Base-by-base conservation (phyloP, 78 protist genomes). In the Diacronema lutheri region DNA sequence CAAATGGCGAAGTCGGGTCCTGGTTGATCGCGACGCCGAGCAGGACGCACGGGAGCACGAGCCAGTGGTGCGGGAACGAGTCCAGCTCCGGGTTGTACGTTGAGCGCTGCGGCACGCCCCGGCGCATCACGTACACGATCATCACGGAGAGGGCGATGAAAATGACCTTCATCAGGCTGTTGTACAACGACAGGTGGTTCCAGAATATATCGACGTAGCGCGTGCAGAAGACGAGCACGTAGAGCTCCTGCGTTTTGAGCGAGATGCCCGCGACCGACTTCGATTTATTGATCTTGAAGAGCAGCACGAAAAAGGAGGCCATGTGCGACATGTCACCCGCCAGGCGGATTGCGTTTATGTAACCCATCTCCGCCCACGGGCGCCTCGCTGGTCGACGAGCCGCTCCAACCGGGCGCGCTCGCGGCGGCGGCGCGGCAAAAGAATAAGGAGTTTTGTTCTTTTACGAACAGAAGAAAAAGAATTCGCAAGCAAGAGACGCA, bases 151-250 rank as follows among this genome's bases (percentile, higher is more conserved):
- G n/a, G 12, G 16, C 3, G 82, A 85, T 50, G 40, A 85, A 85
- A 16, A 85, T 72, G 25, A 65, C 56, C 88, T 85, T 85, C 81
- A 85, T 74, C 40, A 85, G 3, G 9, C 19, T 21, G 58, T 85
- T 85, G 78, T 85, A 85, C 19, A 68, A 37, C 41, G 64, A 41
- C 26, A 40, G 60, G 12, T 19, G 35, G 64, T 58, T 83, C 77
- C 76, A 83, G 77, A 85, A 85, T 55, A 85, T 14, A 29, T 85
- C 88, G 26, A 85, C 46, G 33, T 85, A 85, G 4, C 88, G 79
- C 16, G 68, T 3, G 37, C 9, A 12, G 55, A 85, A 85, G 11
- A 85, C 88, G 1, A 85, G 58, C 14, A 31, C 81, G 72, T 85
- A 85, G 37, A 85, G 88, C 88, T 12, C 68, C 25, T 85, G 88